These are phyloP conservation scores for Helianthus tuberosus DNA, from an alignment of 129 eudicot genomes.

Conservation along the genomic window DNA sequence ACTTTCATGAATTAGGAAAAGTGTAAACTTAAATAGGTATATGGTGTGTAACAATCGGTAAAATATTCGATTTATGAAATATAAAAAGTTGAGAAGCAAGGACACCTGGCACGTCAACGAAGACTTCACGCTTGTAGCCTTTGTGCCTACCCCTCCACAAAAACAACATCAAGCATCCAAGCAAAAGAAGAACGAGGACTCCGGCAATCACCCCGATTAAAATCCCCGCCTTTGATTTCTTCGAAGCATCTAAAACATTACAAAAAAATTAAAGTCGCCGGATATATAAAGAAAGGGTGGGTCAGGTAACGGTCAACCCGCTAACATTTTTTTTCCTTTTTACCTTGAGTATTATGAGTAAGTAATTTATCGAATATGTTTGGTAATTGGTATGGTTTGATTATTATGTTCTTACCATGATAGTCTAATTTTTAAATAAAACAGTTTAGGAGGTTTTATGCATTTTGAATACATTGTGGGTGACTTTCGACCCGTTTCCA, in stretches of 20 bases:
- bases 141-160: conserved; percentile 66
- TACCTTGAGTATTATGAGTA: neutral
- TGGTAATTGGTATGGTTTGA: neutral
- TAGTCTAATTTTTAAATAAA: neutral
- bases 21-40: conserved; percentile 11
- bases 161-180: conserved; percentile 55
- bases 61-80: neutral
- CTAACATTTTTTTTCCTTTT: neutral
- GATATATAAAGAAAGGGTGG: neutral
- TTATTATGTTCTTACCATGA: neutral
- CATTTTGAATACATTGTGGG: neutral
- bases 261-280: conserved; percentile 12
- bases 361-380: neutral
- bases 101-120: conserved; percentile 90
- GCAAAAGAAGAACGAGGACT: conserved; percentile 52
- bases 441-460: neutral
- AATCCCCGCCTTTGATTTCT: conserved; percentile 64
- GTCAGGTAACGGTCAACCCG: neutral
- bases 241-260: conserved; percentile 56
- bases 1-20: conserved; percentile 13
- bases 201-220: conserved; percentile 64
- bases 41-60: neutral
- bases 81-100: conserved; percentile 14
- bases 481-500: neutral
- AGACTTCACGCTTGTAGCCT: conserved; percentile 82